Base-by-base conservation (phyloP, 306 rosid genomes). In the Gastrolobium bilobum region DNA sequence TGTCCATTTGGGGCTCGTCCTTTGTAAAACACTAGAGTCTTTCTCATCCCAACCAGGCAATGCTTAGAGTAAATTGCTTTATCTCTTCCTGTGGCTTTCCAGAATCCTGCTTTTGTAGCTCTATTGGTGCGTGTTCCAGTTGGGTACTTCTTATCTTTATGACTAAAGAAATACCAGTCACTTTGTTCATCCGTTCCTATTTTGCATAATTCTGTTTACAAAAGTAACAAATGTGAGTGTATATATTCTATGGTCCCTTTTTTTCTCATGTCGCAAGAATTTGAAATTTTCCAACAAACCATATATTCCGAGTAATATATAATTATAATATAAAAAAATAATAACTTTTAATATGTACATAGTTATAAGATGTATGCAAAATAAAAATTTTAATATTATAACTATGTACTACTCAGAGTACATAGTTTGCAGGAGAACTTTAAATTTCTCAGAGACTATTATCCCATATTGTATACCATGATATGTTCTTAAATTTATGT, bases 21-120 rank as follows among this genome's bases (percentile, higher is more conserved):
- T 83, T 94, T 88, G 68, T 94, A 94, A 15, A 91, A 94, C 14
- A 94, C 98, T 1, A 94, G 76, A 37, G 98, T 94, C 82, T 94
- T 94, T 82, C 98, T 89, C 98, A 94, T 94, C 2, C 98, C 98
- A 75, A 94, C 61, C n/a, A 94, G 77, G 60, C 77, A 80, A 44
- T 87, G 91, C 80, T 89, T 89, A 1, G 88, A 37, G 80, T 90
- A 91, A 42, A 94, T 94, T 7, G 94, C 94, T 69, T 94, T 93
- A 61, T 93, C 98, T 86, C 98, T 90, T 81, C 98, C 98, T 0
- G 98, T 93, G 3, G 98, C 98, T 85, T 94, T 94, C 98, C 98
- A 94, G 69, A 94, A 94, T 43, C 98, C 98, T n/a, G 97, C 98
- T 75, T 87, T 90, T 7, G 98, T 94, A 7, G 98, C 98, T 77